Evolutionary conservation across 768 basidiomycete species (phyloP), one percentile per base, ranked within the genome.

Genomic region (Psilocybe tampanensis): DNA sequence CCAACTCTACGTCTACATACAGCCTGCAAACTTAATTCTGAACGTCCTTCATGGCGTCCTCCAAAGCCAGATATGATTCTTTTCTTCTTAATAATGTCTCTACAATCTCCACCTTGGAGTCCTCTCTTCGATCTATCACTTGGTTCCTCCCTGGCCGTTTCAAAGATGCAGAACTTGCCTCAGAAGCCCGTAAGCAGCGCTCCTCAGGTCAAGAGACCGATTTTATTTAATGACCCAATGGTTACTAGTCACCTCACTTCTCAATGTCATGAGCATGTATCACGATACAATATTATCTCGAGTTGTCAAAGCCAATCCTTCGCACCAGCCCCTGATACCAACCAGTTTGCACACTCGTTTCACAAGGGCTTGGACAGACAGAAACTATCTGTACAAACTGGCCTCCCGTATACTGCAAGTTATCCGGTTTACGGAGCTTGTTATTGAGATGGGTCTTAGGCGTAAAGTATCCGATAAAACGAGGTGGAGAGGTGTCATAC

Each of bases 91-190:
- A 87, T 54, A 97, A 98, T 74, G 86, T 91, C 21, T 86, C 88
- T 1, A 86, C 91, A 19, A 91, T 98, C 49, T 87, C 90, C 18
- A 84, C 87, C n/a, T 74, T 98, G 63, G 96, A 98, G 72, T 93
- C 90, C 17, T 86, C 90, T 23, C 73, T 98, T 61, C 81, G 94
- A 61, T 95, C 94, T 36, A 74, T 98, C 56, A 95, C 94, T 44
- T 98, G 95, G 95, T 87, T 98, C 65, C 76, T 98, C 43, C 96
- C 96, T 43, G 95, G 95, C 58, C 84, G 95, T 61, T 98, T 98
- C 83, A 94, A 94, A 74, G 95, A 98, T 80, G 94, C 95, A 44
- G 95, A 98, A 71, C 78, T 98, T 48, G 95, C 92, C 58, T 94
- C 94, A 12, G 96, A 98, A 83, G 86, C 90, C 66, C 78, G 95